Evolutionary conservation across 2,329 filamentous ascomycete genomes (phyloP), one percentile per base, ranked within the genome.

Genomic region (Hirsutella thompsonii): DNA sequence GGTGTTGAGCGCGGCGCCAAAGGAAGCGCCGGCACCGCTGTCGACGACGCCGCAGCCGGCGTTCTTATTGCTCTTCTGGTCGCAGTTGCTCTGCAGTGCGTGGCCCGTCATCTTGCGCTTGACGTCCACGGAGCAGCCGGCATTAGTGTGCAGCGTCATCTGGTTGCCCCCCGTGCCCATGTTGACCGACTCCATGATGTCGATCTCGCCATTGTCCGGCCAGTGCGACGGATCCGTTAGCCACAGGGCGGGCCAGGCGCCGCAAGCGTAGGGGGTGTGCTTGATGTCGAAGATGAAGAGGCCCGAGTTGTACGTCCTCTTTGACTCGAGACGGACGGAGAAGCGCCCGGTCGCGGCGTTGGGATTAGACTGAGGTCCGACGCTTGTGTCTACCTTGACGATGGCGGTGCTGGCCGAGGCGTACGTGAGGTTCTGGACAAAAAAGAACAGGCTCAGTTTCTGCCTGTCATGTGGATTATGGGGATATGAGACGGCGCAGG

Each of bases 251-350:
- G 76, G 75, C 79, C 75, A 83, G 19, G 70, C 76, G 3, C 68
- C 76, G 51, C 78, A 82, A 34, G 76, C 78, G 49, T 67, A 73
- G 0, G 78, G 79, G 0, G 72, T 73, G 57, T 81, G 78, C 45
- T 70, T 66, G 47, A 82, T 64, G 52, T 82, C 76, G 50, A 82
- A 82, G 50, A 82, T 62, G 59, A 81, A 82, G n/a, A 82, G 69
- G 0, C 78, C 79, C n/a, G 54, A 59, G 50, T 76, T 57, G 57
- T 80, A 82, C 36, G 70, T 70, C 36, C 57, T 63, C 52, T 74
- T 78, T 29, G 77, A 81, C 45, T 74, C 67, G 42, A 81, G 61
- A 13, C 78, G 75, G 13, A 81, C 76, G 0, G 76, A 80, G 57
- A 74, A 74, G 19, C 78, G 75, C 38, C 77, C 78, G 0, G 67